Evolutionary conservation across 2,329 filamentous ascomycete genomes (phyloP).

Genomic region (Aspergillus sp.): DNA sequence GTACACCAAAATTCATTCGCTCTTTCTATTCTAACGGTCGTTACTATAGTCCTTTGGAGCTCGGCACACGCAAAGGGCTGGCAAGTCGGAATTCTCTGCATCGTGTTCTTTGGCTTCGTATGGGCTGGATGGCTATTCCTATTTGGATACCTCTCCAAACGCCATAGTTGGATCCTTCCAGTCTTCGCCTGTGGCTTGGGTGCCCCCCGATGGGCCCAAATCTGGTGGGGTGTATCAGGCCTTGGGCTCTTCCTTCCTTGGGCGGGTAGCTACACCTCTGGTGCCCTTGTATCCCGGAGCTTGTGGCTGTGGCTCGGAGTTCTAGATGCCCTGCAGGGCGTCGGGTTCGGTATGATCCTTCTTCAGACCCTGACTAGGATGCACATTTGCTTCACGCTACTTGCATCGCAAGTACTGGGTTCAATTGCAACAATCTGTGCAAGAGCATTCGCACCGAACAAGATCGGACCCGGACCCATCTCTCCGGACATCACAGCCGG

Average conservation of each 20-base stretch:
- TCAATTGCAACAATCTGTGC: constrained; percentile 64
- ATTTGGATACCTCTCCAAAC: constrained; percentile 58
- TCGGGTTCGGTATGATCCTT: constrained; percentile 69
- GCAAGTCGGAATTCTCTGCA: constrained; percentile 56
- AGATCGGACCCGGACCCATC: constrained; percentile 61
- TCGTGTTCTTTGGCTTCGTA: constrained; percentile 54
- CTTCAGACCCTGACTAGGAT: constrained; percentile 65
- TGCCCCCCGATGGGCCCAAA: constrained; percentile 67
- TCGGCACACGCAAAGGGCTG: constrained; percentile 58
- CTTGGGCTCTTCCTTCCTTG: constrained; percentile 65
- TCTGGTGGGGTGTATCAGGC: constrained; percentile 64
- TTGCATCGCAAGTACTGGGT: constrained; percentile 63
- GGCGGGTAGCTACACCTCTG: constrained; percentile 57
- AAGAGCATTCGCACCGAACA: constrained; percentile 61
- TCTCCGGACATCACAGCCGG: constrained; percentile 63
- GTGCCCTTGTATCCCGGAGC: constrained; percentile 58
- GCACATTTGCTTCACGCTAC: constrained; percentile 64
- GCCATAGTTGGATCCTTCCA: constrained; percentile 67
- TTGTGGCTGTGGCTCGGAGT: constrained; percentile 70
- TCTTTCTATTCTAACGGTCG: constrained; percentile 7
- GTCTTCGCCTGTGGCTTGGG: constrained; percentile 67
- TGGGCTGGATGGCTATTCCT: constrained; percentile 53
- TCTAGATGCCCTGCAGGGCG: constrained; percentile 64
- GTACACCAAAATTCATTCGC: not conserved
- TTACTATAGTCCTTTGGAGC: constrained; percentile 54